Evolutionary conservation across 2,329 filamentous ascomycete genomes (phyloP).

Genomic region (Ciborinia camelliae): DNA sequence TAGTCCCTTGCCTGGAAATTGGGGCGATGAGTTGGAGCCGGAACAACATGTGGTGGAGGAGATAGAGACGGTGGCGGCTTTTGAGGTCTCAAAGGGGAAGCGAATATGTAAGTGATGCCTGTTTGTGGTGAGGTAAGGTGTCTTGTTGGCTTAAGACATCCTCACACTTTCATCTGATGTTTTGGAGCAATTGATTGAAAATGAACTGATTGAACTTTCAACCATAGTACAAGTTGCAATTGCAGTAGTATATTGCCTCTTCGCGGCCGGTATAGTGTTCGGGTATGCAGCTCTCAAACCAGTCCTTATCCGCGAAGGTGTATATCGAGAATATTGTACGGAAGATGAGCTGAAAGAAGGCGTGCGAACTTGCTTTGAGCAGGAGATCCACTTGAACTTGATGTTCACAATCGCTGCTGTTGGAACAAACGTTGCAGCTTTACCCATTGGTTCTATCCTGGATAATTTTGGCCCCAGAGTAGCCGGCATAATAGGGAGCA

Average conservation of each 20-base stretch:
- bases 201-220: constrained; percentile 18
- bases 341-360: constrained; percentile 48
- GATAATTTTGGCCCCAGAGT: constrained; percentile 78
- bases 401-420: constrained; percentile 93
- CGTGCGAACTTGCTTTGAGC: constrained; percentile 53
- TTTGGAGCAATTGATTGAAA: neutral
- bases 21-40: constrained; percentile 14
- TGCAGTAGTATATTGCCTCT: constrained; percentile 69
- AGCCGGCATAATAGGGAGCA: constrained; percentile 67
- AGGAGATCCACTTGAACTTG: constrained; percentile 70
- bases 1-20: constrained; percentile 29
- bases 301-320: constrained; percentile 68
- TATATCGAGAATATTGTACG: constrained; percentile 65
- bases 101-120: constrained; percentile 36
- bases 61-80: constrained; percentile 36
- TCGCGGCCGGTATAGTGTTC: constrained; percentile 77
- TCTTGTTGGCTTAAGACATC: neutral
- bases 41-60: constrained; percentile 19
- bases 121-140: neutral
- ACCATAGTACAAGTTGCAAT: constrained; percentile 62
- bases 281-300: constrained; percentile 84
- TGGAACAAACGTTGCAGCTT: constrained; percentile 79
- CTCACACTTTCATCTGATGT: neutral
- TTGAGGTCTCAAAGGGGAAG: constrained; percentile 40
- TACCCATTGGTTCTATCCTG: constrained; percentile 81